Base-by-base conservation (phyloP, 2,329 filamentous ascomycete genomes). In the Arthrobotrys entomopaga region DNA sequence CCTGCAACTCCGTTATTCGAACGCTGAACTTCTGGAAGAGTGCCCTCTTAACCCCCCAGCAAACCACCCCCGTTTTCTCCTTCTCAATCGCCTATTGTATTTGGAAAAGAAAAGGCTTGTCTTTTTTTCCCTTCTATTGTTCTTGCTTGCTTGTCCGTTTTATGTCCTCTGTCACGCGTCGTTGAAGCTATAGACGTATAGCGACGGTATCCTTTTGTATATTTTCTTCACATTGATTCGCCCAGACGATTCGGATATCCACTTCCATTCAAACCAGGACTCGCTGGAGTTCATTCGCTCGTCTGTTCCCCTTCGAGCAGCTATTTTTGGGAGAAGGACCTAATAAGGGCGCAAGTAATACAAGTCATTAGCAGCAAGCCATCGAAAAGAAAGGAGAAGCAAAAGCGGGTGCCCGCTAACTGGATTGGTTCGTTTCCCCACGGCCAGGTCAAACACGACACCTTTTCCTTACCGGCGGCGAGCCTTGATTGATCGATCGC, bases 271-370 rank as follows among this genome's bases (percentile, higher is more conserved):
- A 13, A n/a, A 13, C 40, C 3, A 13, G 40, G 13, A 19, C 15
- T 13, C 52, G 13, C 34, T 3, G 24, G 7, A 7, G 16, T 56
- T 26, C 24, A 26, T 26, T 26, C 24, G 24, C 24, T 43, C 38
- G 34, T 16, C 43, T 4, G 40, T n/a, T 29, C 26, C 50, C 50
- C 15, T 40, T 61, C 65, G 19, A 40, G 7, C 65, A 64, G 65
- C 65, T 70, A 70, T 70, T 70, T 70, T 70, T 70, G 65, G 65
- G 49, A 43, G 15, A 54, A 46, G 24, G 50, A 16, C 42, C 40
- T 16, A 16, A 20, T 16, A 38, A 40, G 15, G 1, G 34, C 29
- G 29, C 34, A 38, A 40, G 16, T 19, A 56, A 40, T 2, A 43
- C n/a, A 15, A 43, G 11, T 16, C 34, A 40, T 2, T 19, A 54